phyloP scores from a whole-genome alignment of 441 rosid genomes.

The Gossypium gossypioides region DNA sequence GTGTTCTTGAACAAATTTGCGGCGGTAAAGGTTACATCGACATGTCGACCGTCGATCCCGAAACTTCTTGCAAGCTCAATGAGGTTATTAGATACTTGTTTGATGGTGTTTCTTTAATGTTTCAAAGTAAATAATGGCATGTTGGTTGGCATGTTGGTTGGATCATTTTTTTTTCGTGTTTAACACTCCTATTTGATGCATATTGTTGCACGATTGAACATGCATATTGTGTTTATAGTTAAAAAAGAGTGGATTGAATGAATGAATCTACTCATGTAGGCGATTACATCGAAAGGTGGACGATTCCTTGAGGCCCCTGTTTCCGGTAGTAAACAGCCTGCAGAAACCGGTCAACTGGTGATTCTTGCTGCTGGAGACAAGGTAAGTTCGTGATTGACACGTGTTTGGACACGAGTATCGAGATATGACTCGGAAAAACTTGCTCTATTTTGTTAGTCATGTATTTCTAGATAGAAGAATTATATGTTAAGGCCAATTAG shows the following conservation, averaged over 20 bases:
- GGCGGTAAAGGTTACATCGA: conserved; percentile 30
- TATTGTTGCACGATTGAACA: background rate
- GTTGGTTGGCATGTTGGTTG: background rate
- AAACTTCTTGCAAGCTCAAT: conserved; percentile 65
- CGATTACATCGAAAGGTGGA: conserved; percentile 66
- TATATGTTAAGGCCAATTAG: background rate
- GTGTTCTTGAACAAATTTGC: conserved; percentile 59
- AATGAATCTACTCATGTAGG: conserved; percentile 30
- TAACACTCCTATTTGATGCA: background rate
- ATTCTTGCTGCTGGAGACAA: conserved; percentile 94
- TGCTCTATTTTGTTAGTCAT: background rate
- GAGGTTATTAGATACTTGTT: conserved; percentile 34
- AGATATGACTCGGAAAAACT: background rate
- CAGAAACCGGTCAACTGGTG: conserved; percentile 86
- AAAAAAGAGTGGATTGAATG: background rate
- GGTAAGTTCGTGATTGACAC: conserved; percentile 27
- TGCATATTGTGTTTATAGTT: background rate
- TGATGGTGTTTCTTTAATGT: background rate
- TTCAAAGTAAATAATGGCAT: background rate
- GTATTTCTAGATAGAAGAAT: background rate
- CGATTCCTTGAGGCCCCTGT: conserved; percentile 85
- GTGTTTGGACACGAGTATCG: background rate
- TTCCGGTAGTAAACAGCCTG: conserved; percentile 94
- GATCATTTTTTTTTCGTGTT: background rate
- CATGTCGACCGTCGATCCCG: conserved; percentile 91